Percentiles rank a stretch among this genome's conserved stretches.
These are phyloP conservation scores for Coemansia sp. DNA, from an alignment of 192 early-diverging fungal species.

Conservation along the genomic window DNA sequence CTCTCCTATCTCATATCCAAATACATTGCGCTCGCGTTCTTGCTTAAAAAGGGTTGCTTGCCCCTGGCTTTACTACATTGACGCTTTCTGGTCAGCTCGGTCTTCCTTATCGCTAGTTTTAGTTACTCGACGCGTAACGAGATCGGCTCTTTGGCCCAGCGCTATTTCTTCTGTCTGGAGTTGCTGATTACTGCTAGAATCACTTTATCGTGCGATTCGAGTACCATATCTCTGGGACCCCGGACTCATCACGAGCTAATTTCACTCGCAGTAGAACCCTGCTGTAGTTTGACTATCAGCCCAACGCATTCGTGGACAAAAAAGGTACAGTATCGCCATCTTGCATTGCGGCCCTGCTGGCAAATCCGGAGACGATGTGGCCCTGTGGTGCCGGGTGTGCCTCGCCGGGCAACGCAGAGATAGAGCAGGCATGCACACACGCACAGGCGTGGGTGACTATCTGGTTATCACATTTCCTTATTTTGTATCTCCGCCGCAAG, in stretches of 20 bases:
- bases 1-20: slow-evolving; percentile 5
- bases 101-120: neutral
- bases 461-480: slow-evolving; percentile 9
- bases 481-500: slow-evolving; percentile 7
- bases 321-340: slow-evolving; percentile 3
- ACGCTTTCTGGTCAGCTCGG: neutral
- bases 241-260: neutral
- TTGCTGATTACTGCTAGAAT: neutral
- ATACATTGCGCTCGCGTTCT: slow-evolving; percentile 7
- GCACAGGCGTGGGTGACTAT: slow-evolving; percentile 5
- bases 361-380: neutral
- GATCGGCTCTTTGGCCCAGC: neutral
- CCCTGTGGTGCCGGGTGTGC: neutral
- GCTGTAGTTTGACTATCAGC: neutral
- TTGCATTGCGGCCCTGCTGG: neutral
- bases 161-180: neutral
- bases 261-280: neutral
- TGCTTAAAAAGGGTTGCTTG: slow-evolving; percentile 6
- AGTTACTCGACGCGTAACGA: slow-evolving; percentile 8
- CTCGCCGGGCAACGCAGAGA: neutral
- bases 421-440: neutral
- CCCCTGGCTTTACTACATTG: neutral
- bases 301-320: neutral
- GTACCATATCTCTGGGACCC: slow-evolving; percentile 1
- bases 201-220: neutral